Base-by-base conservation (phyloP, 179 eudicot species). In the Heliamphora ciliata region DNA sequence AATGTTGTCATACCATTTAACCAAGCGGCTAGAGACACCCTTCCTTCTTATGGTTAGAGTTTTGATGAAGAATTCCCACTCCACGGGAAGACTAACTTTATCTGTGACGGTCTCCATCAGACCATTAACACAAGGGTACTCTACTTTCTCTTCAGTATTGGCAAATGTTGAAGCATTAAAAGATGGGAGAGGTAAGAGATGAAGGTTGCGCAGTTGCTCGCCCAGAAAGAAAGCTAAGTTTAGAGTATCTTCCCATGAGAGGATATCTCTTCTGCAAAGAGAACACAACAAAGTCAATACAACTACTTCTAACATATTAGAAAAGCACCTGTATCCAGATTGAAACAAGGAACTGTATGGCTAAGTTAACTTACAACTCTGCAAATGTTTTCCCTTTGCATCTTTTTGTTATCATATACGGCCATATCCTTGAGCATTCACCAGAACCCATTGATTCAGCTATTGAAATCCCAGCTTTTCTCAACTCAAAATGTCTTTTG, bases 181-280 rank as follows among this genome's bases (percentile, higher is more conserved):
- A 78, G 89, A 80, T 47, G 93, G 98, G 79, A 88, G 74, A 77
- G 94, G 98, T 88, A 96, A 75, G 80, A 80, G 71, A 80, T 91
- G 96, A 84, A 96, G 96, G 88, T 89, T 87, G 55, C 78, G 92
- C 71, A 96, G 82, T 85, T 94, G 93, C 86, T 94, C 88, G 48
- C 99, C 98, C 84, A 96, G 69, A 86, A 96, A 96, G 17, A 96
- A 96, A 87, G 99, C 97, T 83, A 96, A 87, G 87, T 86, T 87
- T 63, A 91, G 85, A 77, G 86, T 74, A 56, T 91, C 97, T 80
- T 93, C 89, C 89, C 81, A 87, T 66, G 93, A 90, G 56, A 96
- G 80, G 18, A 84, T 84, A 81, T 92, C 92, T 80, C 94, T 88
- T 85, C 99, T 96, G 93, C 87, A 89, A 87, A 65, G 81, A 77